phyloP scores from a whole-genome alignment of 1,284 basidiomycete genomes.

The Heterobasidion parviporum region DNA sequence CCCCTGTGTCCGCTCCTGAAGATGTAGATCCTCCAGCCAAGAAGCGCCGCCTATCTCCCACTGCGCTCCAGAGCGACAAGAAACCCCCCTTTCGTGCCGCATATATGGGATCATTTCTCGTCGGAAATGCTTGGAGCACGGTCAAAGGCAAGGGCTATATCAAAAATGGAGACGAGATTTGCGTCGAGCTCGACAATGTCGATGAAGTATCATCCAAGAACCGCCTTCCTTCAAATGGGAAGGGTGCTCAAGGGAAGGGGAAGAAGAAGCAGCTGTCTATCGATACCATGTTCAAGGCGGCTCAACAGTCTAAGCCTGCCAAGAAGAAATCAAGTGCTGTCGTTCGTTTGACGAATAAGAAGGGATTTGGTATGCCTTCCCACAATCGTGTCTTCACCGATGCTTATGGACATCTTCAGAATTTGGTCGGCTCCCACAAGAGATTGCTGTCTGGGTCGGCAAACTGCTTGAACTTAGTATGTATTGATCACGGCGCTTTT shows the following conservation, averaged over 20 bases:
- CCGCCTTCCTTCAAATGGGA: conserved; percentile 20
- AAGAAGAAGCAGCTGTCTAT: conserved; percentile 56
- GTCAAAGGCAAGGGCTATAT: conserved; percentile 66
- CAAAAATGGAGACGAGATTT: conserved; percentile 52
- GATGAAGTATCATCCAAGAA: conserved; percentile 15
- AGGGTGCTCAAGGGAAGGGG: conserved; percentile 32
- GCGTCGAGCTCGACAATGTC: conserved; percentile 46
- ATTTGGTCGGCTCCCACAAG: conserved; percentile 64
- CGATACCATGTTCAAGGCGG: conserved; percentile 51
- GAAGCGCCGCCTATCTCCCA: conserved; percentile 35
- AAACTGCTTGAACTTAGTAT: conserved; percentile 64
- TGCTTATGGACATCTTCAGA: conserved; percentile 24
- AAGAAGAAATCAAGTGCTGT: conserved; percentile 57
- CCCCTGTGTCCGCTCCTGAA: conserved; percentile 14
- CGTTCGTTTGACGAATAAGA: conserved; percentile 56
- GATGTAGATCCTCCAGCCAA: conserved; percentile 26
- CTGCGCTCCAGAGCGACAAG: conserved; percentile 1
- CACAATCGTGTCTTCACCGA: neutral
- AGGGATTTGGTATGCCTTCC: conserved; percentile 49
- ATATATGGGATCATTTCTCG: conserved; percentile 62
- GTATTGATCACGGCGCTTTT: conserved; percentile 8
- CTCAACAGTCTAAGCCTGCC: conserved; percentile 36
- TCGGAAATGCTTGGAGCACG: conserved; percentile 77
- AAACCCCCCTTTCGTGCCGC: conserved; percentile 12
- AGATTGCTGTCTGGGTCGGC: conserved; percentile 62